Percentiles rank a stretch among this genome's conserved stretches.
Evolutionary conservation across 257 asterid species (phyloP).

Genomic region (Salvia miltiorrhiza): DNA sequence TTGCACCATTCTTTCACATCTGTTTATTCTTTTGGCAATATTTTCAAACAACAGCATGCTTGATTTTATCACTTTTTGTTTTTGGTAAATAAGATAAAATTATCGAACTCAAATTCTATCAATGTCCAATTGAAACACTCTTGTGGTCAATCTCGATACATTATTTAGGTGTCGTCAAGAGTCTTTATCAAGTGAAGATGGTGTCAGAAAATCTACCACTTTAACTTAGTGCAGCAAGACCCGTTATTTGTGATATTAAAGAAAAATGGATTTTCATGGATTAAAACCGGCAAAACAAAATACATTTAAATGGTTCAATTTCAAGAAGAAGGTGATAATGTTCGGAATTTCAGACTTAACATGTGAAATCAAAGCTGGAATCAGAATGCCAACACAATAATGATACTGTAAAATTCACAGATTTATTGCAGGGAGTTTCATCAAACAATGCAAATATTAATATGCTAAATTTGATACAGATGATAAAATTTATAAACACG

Average conservation of each 20-base stretch:
- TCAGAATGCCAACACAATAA: background rate
- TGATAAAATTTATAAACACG: no score
- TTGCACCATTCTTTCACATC: background rate
- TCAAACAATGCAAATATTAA: no score
- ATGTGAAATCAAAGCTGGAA: background rate
- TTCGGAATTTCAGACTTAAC: no score
- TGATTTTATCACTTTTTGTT: background rate
- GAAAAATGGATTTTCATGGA: background rate
- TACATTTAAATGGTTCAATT: background rate
- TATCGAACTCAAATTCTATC: background rate
- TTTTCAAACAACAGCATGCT: background rate
- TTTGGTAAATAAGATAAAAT: background rate
- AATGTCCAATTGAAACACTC: background rate
- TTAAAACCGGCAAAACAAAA: background rate
- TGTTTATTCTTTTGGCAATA: slow-evolving; percentile 6
- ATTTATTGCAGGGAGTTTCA: background rate
- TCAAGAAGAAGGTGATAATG: background rate
- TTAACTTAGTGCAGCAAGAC: background rate
- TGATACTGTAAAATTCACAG: background rate
- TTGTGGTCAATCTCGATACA: no score
- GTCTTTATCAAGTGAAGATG: background rate
- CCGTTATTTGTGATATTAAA: background rate
- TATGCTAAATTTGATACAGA: no score
- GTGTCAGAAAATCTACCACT: background rate
- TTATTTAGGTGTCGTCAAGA: background rate